Conservation (phyloP, 2,329 filamentous ascomycete species). For the Pseudogymnoascus sp. region DNA sequence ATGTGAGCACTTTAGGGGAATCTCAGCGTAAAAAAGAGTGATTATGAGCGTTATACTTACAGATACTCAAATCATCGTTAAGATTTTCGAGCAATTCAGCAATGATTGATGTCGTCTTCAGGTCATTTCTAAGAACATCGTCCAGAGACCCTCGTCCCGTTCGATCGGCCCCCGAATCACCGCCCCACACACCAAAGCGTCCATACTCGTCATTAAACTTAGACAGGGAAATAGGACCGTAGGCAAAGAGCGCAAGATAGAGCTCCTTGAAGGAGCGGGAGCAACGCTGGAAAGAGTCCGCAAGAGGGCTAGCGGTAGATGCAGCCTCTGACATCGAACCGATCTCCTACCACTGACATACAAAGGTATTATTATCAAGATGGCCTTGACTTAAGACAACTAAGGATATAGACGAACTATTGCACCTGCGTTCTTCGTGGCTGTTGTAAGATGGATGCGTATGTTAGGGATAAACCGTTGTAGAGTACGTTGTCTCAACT, state of each 20-base stretch:
- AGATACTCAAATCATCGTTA: background rate
- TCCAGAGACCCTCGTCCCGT: background rate
- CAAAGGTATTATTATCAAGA: background rate
- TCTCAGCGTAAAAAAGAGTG: no score
- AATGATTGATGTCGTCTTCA: background rate
- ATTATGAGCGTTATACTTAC: background rate
- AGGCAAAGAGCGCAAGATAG: background rate
- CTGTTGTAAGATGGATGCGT: background rate
- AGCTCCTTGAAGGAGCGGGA: background rate
- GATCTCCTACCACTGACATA: background rate
- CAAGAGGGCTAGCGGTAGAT: background rate
- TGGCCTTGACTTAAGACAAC: background rate
- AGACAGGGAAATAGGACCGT: background rate
- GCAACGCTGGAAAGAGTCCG: background rate
- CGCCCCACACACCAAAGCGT: background rate
- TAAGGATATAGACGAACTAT: background rate
- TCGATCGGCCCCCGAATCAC: background rate
- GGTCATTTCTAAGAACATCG: background rate
- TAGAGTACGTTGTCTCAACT: no score
- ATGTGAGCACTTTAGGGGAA: no score
- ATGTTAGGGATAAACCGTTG: no score
- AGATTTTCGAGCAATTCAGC: background rate
- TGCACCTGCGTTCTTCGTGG: background rate
- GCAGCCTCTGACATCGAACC: background rate
- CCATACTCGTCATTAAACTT: background rate